A percentile compares a stretch with the other conserved stretches of the same genome.
phyloP scores from a whole-genome alignment of 306 rosid species.

The Ziziphus jujuba region DNA sequence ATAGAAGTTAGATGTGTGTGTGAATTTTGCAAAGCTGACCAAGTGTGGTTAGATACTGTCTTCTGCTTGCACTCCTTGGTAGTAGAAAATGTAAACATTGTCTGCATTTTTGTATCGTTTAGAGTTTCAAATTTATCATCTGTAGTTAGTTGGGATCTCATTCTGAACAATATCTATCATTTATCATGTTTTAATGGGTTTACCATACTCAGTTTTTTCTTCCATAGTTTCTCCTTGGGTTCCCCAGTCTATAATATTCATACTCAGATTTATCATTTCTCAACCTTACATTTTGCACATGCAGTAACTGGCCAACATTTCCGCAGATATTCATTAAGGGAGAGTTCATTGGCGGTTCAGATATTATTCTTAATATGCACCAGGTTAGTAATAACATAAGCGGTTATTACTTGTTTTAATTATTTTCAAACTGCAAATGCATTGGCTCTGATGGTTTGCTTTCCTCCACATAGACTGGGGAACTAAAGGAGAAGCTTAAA shows the following conservation, averaged over 20 bases:
- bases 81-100: too few species aligned
- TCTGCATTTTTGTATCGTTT: too few species aligned
- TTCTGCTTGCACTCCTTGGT: too few species aligned
- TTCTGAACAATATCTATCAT: too few species aligned
- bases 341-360: conserved; percentile 92
- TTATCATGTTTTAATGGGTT: too few species aligned
- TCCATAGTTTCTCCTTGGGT: background rate
- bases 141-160: too few species aligned
- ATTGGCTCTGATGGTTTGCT: conserved; percentile 15
- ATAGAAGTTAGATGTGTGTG: background rate
- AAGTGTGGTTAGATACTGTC: too few species aligned
- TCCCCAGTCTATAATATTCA: too few species aligned
- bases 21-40: too few species aligned
- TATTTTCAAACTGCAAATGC: conserved; percentile 10
- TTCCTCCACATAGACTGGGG: conserved; percentile 58
- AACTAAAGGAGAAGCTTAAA: conserved; percentile 55
- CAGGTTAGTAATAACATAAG: conserved; percentile 46
- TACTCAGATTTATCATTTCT: too few species aligned
- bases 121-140: too few species aligned
- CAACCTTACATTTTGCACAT: background rate
- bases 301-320: conserved; percentile 88
- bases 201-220: too few species aligned
- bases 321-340: conserved; percentile 92
- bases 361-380: conserved; percentile 80
- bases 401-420: background rate